Evolutionary conservation across 495 filamentous ascomycete species (phyloP).

Genomic region (Penicillium taxi): DNA sequence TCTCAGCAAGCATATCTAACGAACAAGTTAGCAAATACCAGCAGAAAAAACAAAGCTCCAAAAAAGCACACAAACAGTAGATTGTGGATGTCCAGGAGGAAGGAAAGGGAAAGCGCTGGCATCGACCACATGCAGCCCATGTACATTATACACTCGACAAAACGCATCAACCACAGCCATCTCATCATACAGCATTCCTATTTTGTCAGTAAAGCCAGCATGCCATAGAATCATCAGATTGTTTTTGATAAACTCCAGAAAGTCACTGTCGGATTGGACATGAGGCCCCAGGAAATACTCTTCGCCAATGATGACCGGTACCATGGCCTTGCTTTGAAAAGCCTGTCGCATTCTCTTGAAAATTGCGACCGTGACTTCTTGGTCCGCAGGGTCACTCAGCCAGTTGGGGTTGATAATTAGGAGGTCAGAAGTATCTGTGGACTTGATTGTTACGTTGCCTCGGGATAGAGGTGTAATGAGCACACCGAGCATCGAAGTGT

Average conservation of each 20-base stretch:
- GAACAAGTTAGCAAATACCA: not conserved
- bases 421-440: conserved; percentile 28
- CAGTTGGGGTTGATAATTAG: conserved; percentile 51
- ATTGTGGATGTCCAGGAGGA: conserved; percentile 45
- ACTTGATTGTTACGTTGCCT: conserved; percentile 48
- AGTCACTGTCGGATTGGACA: conserved; percentile 44
- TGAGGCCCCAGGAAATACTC: conserved; percentile 42
- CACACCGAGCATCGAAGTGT: conserved; percentile 33
- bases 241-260: conserved; percentile 36
- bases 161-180: conserved; percentile 51
- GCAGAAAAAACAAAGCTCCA: not conserved
- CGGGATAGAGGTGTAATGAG: conserved; percentile 45
- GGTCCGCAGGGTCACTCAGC: conserved; percentile 41
- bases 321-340: conserved; percentile 34
- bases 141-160: conserved; percentile 45
- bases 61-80: conserved; percentile 34
- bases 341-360: conserved; percentile 45
- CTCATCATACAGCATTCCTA: conserved; percentile 42
- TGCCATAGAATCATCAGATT: conserved; percentile 42
- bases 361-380: conserved; percentile 45
- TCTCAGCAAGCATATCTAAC: conserved; percentile 46
- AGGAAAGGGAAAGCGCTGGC: conserved; percentile 46
- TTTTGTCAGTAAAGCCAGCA: conserved; percentile 45
- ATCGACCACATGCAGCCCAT: conserved; percentile 50
- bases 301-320: conserved; percentile 32